Percentiles rank a stretch among this genome's conserved stretches.
Conservation (phyloP, 2,329 filamentous ascomycete genomes). For the Microdochium bolleyi region DNA sequence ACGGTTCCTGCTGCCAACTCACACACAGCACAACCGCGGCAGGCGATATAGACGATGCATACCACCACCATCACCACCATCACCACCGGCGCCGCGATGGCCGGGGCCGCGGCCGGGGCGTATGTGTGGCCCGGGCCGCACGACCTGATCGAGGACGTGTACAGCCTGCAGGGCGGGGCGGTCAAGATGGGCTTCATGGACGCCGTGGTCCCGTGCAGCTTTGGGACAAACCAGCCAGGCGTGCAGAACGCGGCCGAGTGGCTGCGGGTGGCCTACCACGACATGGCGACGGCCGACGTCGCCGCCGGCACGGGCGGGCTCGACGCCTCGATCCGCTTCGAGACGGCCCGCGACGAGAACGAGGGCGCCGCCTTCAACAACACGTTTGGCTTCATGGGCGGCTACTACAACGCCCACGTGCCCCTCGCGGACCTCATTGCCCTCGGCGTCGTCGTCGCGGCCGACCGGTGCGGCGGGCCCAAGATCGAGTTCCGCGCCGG, state of each 20-base stretch:
- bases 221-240: constrained; percentile 3
- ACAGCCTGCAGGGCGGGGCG: constrained; percentile 1
- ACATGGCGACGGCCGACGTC: constrained; percentile 16
- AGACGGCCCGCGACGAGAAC: constrained; percentile 17
- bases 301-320: constrained; percentile 15
- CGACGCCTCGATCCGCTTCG: constrained; percentile 20
- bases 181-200: constrained; percentile 1
- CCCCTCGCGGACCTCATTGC: constrained; percentile 22
- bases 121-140: constrained; percentile 3
- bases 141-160: constrained; percentile 1
- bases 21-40: too few species aligned
- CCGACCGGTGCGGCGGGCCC: constrained; percentile 12
- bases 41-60: too few species aligned
- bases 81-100: not conserved
- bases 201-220: constrained; percentile 6
- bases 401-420: constrained; percentile 11
- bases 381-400: constrained; percentile 16
- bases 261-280: constrained; percentile 18
- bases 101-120: not conserved
- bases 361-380: constrained; percentile 18
- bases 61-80: too few species aligned
- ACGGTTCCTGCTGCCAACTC: too few species aligned
- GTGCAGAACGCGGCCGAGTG: constrained; percentile 14
- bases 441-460: constrained; percentile 17
- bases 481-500: constrained; percentile 20